Evolutionary conservation across 2,329 filamentous ascomycete genomes (phyloP).

Genomic region (Neofusicoccum kwambonambiense): DNA sequence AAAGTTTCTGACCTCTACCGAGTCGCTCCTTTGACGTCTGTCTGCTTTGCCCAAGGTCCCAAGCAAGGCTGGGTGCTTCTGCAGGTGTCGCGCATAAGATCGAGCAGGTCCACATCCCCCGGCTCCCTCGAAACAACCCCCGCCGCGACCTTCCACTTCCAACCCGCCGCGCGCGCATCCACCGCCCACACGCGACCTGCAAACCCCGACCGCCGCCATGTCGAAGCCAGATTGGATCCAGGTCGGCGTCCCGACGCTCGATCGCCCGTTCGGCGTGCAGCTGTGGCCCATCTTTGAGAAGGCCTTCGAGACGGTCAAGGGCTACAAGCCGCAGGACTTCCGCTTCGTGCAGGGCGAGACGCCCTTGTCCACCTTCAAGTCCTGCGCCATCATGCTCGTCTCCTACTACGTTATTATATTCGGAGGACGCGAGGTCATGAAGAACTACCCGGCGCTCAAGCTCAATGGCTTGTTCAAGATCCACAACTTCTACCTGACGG

Average conservation of each 20-base stretch:
- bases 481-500: slow-evolving; percentile 93
- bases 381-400: slow-evolving; percentile 76
- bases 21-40: slow-evolving; percentile 10
- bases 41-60: not conserved
- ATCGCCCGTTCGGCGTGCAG: slow-evolving; percentile 85
- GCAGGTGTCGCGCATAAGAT: slow-evolving; percentile 11
- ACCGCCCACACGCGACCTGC: slow-evolving; percentile 8
- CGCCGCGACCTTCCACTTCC: slow-evolving; percentile 1
- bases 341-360: slow-evolving; percentile 77
- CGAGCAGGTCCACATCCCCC: not conserved
- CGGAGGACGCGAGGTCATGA: slow-evolving; percentile 89
- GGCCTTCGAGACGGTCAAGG: slow-evolving; percentile 71
- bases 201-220: slow-evolving; percentile 40
- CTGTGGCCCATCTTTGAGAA: slow-evolving; percentile 95
- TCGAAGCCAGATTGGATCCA: slow-evolving; percentile 54
- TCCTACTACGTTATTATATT: slow-evolving; percentile 94
- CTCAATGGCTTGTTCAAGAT: slow-evolving; percentile 88
- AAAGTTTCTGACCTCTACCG: slow-evolving; percentile 4
- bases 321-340: slow-evolving; percentile 85
- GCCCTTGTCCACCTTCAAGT: slow-evolving; percentile 84
- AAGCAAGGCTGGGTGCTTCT: slow-evolving; percentile 5
- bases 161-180: slow-evolving; percentile 4
- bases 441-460: slow-evolving; percentile 79
- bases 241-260: slow-evolving; percentile 69
- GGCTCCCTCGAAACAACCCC: slow-evolving; percentile 1